Percentiles rank a stretch among this genome's conserved stretches.
phyloP scores from a whole-genome alignment of 176 grass and related monocot species.

The Oryza glumipatula region DNA sequence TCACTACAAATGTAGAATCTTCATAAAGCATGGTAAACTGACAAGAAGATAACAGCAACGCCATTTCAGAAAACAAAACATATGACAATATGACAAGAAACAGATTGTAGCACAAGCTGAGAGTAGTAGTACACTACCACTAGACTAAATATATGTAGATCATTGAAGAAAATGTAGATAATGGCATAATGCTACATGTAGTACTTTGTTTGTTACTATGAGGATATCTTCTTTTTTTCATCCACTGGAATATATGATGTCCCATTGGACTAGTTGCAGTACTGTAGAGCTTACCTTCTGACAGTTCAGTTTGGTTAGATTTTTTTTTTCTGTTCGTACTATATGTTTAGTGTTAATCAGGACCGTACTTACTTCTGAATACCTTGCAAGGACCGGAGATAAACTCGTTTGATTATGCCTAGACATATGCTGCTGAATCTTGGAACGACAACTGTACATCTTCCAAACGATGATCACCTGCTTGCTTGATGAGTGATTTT shows the following conservation, averaged over 20 bases:
- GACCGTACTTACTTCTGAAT: background rate
- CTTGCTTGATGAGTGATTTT: background rate
- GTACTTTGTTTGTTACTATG: slow-evolving; percentile 6
- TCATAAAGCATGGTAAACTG: background rate
- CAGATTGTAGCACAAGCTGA: background rate
- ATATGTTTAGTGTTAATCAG: background rate
- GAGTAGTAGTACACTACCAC: background rate
- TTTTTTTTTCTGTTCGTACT: background rate
- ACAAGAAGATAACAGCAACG: background rate
- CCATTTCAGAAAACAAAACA: background rate
- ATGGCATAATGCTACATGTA: background rate
- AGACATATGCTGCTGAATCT: background rate
- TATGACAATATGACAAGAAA: background rate
- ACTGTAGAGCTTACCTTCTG: slow-evolving; percentile 12
- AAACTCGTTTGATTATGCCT: slow-evolving; percentile 5
- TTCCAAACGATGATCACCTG: background rate
- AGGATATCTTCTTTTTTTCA: background rate
- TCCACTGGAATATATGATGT: slow-evolving; percentile 13
- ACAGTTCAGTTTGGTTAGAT: slow-evolving; percentile 1
- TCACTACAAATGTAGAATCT: background rate
- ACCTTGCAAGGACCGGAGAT: background rate
- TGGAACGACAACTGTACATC: background rate
- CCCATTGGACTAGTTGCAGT: slow-evolving; percentile 33
- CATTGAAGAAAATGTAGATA: no score
- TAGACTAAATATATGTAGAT: background rate